Percentiles rank a stretch among this genome's conserved stretches.
Conservation (phyloP, 1,284 basidiomycete species). For the Coniferiporia weirii region DNA sequence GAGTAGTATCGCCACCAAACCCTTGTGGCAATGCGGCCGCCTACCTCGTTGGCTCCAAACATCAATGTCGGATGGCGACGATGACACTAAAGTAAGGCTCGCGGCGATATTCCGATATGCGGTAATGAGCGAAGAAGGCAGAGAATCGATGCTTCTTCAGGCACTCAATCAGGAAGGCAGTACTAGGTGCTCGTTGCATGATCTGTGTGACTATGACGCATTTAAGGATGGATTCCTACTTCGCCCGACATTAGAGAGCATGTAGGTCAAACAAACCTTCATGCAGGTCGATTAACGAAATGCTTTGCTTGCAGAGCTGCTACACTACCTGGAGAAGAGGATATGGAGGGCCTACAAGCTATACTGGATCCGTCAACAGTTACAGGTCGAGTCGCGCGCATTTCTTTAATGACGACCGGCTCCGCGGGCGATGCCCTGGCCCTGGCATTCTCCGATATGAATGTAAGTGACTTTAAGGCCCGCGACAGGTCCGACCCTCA, state of each 20-base stretch:
- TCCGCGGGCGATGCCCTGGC: conserved; percentile 18
- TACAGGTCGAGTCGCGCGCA: conserved; percentile 28
- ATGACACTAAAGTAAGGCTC: conserved; percentile 20
- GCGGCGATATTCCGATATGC: conserved; percentile 25
- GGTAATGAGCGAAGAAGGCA: conserved; percentile 23
- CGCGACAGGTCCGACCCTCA: background rate
- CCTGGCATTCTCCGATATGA: conserved; percentile 12
- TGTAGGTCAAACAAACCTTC: background rate
- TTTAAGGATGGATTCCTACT: conserved; percentile 32
- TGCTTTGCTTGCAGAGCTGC: background rate
- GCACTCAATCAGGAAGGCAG: conserved; percentile 26
- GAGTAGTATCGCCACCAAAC: conserved; percentile 26
- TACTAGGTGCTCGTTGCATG: conserved; percentile 28
- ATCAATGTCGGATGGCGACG: conserved; percentile 24
- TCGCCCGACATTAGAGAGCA: background rate
- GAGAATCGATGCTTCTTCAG: conserved; percentile 25
- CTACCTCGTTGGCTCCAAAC: conserved; percentile 29
- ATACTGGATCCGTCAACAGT: conserved; percentile 27
- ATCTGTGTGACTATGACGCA: conserved; percentile 31
- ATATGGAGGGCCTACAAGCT: conserved; percentile 10
- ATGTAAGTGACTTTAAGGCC: background rate
- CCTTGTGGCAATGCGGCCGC: conserved; percentile 31
- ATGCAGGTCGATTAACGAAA: background rate
- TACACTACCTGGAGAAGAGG: conserved; percentile 23
- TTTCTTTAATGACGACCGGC: conserved; percentile 30